A percentile compares a stretch with the other conserved stretches of the same genome.
These are phyloP conservation scores for Hsuehochloa calcarea DNA, from an alignment of 176 grass and related monocot species.

Conservation along the genomic window DNA sequence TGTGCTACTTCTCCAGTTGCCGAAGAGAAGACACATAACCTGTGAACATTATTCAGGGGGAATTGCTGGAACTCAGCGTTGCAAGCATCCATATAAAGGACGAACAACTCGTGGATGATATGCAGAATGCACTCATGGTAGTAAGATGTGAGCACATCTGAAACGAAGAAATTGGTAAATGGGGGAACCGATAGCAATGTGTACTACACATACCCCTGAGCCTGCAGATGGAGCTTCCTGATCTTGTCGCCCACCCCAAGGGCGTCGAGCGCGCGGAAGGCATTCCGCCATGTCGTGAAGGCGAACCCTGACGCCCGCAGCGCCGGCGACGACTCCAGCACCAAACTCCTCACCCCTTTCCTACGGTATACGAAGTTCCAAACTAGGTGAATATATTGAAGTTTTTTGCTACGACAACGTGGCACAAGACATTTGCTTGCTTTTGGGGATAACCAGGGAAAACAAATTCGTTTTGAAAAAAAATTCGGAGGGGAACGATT, in stretches of 20 bases:
- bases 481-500: too few relatives aligned
- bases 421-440: too few relatives aligned
- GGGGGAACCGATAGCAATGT: background rate
- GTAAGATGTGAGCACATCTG: background rate
- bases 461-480: too few relatives aligned
- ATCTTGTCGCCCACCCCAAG: constrained; percentile 70
- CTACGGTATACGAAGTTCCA: constrained; percentile 5
- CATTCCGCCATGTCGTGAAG: constrained; percentile 52
- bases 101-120: background rate
- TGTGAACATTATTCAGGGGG: background rate
- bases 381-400: background rate
- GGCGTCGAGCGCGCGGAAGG: constrained; percentile 62
- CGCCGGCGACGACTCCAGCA: constrained; percentile 71
- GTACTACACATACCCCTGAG: background rate
- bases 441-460: too few relatives aligned
- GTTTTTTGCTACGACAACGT: too few relatives aligned
- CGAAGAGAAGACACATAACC: constrained; percentile 22
- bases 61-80: background rate
- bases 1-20: background rate
- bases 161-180: background rate
- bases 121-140: background rate
- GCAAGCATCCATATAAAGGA: background rate
- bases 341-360: constrained; percentile 61
- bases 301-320: constrained; percentile 65
- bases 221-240: constrained; percentile 44